Evolutionary conservation across 257 asterid genomes (phyloP), one percentile per base, ranked within the genome.

Genomic region (Nicotiana tabacum): DNA sequence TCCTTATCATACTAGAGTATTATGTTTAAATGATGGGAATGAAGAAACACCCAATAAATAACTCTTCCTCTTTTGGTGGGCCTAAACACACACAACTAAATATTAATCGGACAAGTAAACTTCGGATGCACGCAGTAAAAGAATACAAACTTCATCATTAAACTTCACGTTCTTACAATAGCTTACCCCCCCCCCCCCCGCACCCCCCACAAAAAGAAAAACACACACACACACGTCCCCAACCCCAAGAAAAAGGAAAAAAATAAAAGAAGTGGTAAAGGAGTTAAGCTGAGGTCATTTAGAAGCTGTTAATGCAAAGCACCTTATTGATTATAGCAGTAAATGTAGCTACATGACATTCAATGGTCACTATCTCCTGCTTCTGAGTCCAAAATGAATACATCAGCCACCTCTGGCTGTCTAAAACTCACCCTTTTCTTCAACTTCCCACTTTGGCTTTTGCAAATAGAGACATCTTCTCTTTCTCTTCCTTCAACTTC

Each of bases 401-500:
- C 74, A 3, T 91, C 89, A 15, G 92, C 91, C 68, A 93, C 93
- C 82, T 86, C 91, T 6, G 96, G 96, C 21, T 88, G 81, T 70
- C 89, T 87, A 56, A 93, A 93, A 9, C 91, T 85, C 82, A 93
- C 97, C 80, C 74, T 91, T 87, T 91, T 92, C 92, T 87, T 93
- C 48, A 51, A 51, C 56, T 81, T 89, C 58, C 85, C 85, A 35
- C 84, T 85, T 74, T 29, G 83, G 48, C 81, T 57, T 60, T 69
- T 69, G 77, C 83, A n/a, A 11, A 78, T 48, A 6, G 88, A 78
- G 37, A 60, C 39, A 39, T 69, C 77, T 61, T 33, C 84, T 69
- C 15, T 6, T 72, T 66, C 62, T 46, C 53, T 83, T 55, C 77
- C 48, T 27, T 81, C 78, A 57, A 6, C 83, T 35, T 64, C 83